Evolutionary conservation across 192 early-diverging fungal genomes (phyloP).

Genomic region (Nowakowskiella sp.): DNA sequence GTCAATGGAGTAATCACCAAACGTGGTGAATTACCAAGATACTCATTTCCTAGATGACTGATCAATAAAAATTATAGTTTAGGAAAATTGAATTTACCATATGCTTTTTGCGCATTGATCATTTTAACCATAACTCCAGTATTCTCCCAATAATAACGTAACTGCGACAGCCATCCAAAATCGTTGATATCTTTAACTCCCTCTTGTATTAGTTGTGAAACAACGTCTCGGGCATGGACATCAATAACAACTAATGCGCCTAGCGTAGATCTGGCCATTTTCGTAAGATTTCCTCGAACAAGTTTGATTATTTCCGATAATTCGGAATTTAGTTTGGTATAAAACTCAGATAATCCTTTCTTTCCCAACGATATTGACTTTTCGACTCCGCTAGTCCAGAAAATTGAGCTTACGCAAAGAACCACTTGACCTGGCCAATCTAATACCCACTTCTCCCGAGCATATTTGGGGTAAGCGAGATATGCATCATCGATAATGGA

Average conservation of each 20-base stretch:
- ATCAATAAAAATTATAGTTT: too few species aligned
- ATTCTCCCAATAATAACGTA: conserved; percentile 58
- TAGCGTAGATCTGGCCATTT: conserved; percentile 52
- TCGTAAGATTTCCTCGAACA: conserved; percentile 47
- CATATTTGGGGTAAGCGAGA: conserved; percentile 36
- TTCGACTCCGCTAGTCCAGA: conserved; percentile 52
- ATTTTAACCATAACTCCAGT: conserved; percentile 48
- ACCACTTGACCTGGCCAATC: conserved; percentile 62
- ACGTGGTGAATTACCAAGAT: conserved; percentile 42
- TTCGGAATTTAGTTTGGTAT: conserved; percentile 38
- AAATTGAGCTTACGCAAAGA: conserved; percentile 49
- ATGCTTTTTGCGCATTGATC: conserved; percentile 55
- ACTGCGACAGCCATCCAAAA: conserved; percentile 53
- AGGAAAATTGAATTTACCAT: conserved; percentile 44
- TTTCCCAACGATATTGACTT: conserved; percentile 40
- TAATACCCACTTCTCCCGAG: conserved; percentile 51
- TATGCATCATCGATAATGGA: conserved; percentile 39
- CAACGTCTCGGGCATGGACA: conserved; percentile 57
- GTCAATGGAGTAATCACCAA: conserved; percentile 57
- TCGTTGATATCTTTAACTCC: conserved; percentile 41
- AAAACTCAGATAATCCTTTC: conserved; percentile 43
- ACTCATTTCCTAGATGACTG: too few species aligned
- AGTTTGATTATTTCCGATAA: conserved; percentile 50
- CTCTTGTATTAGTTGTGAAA: conserved; percentile 32
- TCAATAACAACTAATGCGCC: conserved; percentile 59